Percentiles rank a stretch among this genome's conserved stretches.
Evolutionary conservation across 2,329 filamentous ascomycete species (phyloP).

Genomic region (Ilyonectria destructans): DNA sequence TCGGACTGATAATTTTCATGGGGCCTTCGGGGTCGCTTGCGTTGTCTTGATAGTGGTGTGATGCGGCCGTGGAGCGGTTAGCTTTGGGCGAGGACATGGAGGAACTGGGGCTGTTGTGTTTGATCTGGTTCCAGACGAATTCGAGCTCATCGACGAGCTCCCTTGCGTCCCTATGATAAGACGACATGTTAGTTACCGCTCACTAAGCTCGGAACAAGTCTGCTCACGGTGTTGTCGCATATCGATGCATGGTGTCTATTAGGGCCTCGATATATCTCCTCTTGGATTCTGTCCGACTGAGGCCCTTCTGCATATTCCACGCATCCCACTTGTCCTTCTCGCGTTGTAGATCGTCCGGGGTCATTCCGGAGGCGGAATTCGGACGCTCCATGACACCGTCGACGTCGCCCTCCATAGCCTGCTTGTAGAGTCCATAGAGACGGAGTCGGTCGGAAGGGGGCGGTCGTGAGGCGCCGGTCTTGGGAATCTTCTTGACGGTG

Average conservation of each 20-base stretch:
- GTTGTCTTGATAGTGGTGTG: conserved; percentile 64
- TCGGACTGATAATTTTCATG: conserved; percentile 84
- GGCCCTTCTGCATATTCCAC: conserved; percentile 89
- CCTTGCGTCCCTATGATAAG: conserved; percentile 76
- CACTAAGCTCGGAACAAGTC: conserved; percentile 5
- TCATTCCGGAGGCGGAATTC: conserved; percentile 62
- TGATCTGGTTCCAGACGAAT: conserved; percentile 99
- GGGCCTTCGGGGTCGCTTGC: conserved; percentile 67
- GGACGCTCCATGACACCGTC: conserved; percentile 94
- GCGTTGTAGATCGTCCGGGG: conserved; percentile 69
- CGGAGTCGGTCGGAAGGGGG: conserved; percentile 88
- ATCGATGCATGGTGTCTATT: conserved; percentile 97
- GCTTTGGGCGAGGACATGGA: conserved; percentile 71
- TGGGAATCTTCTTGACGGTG: conserved; percentile 97
- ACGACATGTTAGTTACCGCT: conserved; percentile 39
- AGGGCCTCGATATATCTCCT: conserved; percentile 92
- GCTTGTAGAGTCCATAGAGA: conserved; percentile 98
- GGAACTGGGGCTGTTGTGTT: conserved; percentile 83
- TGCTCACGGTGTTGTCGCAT: conserved; percentile 86
- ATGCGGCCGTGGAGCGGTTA: conserved; percentile 51
- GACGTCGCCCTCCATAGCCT: conserved; percentile 98
- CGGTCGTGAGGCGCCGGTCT: conserved; percentile 91
- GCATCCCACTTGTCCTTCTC: conserved; percentile 89
- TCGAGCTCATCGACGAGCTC: conserved; percentile 96
- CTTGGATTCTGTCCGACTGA: conserved; percentile 94